Evolutionary conservation across 2,329 filamentous ascomycete genomes (phyloP).

Genomic region (Venturia carpophila): DNA sequence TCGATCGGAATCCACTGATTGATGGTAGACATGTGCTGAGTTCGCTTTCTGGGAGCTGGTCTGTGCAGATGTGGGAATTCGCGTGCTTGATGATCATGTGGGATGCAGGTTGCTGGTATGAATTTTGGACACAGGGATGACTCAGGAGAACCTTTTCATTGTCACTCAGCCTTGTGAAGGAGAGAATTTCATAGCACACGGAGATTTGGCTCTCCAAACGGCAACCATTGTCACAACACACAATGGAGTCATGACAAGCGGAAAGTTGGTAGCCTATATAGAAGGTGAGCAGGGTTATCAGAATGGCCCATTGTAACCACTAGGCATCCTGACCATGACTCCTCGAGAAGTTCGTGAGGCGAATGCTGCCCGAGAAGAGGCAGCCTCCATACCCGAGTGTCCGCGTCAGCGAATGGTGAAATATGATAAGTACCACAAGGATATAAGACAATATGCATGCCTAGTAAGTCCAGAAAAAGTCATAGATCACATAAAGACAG

Average conservation of each 20-base stretch:
- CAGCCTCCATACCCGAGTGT: background rate
- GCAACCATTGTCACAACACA: background rate
- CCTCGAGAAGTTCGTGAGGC: background rate
- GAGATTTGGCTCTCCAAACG: background rate
- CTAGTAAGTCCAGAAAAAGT: background rate
- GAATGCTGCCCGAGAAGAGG: slow-evolving; percentile 1
- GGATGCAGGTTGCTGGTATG: too few species aligned
- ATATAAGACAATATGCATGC: background rate
- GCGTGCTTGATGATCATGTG: too few species aligned
- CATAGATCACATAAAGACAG: background rate
- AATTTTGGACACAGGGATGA: too few species aligned
- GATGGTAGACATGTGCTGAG: background rate
- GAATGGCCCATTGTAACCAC: background rate
- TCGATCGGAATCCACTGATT: background rate
- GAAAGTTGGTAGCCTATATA: background rate
- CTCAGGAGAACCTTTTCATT: too few species aligned
- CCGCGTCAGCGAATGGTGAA: background rate
- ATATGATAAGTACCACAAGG: background rate
- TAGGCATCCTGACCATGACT: background rate
- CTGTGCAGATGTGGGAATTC: too few species aligned
- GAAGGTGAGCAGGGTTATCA: background rate
- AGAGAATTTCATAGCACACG: background rate
- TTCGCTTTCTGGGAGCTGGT: background rate
- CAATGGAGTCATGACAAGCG: background rate
- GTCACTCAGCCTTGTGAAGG: background rate